Conservation (phyloP, 78 protist species). For the Trichosphaerium sp. region DNA sequence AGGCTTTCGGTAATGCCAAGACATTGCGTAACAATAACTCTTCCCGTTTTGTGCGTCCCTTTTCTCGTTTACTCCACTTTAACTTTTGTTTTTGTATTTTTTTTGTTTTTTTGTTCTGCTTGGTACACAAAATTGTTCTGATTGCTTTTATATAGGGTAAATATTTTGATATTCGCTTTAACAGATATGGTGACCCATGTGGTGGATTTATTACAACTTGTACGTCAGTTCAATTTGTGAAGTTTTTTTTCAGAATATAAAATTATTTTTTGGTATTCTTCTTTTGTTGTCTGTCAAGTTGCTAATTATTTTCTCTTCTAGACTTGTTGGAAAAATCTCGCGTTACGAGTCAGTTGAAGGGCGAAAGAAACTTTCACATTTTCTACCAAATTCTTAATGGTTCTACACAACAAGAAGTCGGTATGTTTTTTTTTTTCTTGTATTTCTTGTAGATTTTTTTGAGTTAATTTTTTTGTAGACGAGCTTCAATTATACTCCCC, state of each 20-base stretch:
- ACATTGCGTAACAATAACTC: constrained; percentile 86
- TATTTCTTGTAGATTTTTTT: background rate
- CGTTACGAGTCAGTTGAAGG: constrained; percentile 56
- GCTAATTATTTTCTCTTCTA: too few species aligned
- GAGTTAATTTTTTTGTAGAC: background rate
- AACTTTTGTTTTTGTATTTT: too few species aligned
- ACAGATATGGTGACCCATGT: constrained; percentile 57
- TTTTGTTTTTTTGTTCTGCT: too few species aligned
- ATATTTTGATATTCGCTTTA: constrained; percentile 68
- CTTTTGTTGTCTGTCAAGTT: too few species aligned
- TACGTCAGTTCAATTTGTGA: background rate
- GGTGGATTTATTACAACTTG: constrained; percentile 72
- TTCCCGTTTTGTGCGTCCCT: constrained; percentile 59
- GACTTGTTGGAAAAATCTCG: too few species aligned
- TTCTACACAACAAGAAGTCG: constrained; percentile 22
- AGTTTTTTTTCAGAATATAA: background rate
- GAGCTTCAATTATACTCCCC: constrained; percentile 23
- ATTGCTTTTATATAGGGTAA: constrained; percentile 51
- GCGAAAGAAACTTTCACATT: constrained; percentile 83
- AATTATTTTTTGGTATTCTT: too few species aligned
- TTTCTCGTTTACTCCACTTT: background rate
- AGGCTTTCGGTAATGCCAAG: constrained; percentile 94
- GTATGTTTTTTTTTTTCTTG: background rate
- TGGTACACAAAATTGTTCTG: too few species aligned
- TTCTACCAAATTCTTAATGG: constrained; percentile 76